A percentile compares a stretch with the other conserved stretches of the same genome.
Evolutionary conservation across 2,329 filamentous ascomycete species (phyloP).

Genomic region (Fusarium ramigenum): DNA sequence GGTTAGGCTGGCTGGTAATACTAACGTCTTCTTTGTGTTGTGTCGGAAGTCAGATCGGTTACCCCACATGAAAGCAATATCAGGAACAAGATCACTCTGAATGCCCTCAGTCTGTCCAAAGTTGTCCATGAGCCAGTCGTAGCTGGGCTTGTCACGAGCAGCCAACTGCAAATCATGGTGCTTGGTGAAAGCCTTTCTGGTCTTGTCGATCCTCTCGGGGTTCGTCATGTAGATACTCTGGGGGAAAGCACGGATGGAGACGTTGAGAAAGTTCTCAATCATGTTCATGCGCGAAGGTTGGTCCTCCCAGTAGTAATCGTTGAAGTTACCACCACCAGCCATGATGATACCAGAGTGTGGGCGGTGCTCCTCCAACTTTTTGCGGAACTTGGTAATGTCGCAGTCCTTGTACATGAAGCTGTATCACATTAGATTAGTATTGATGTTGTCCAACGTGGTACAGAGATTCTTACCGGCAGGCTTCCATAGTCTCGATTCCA

Average conservation of each 20-base stretch:
- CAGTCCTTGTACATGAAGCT: constrained; percentile 41
- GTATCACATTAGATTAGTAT: constrained; percentile 22
- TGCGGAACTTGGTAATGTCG: constrained; percentile 36
- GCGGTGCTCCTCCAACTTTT: constrained; percentile 37
- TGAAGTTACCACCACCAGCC: constrained; percentile 43
- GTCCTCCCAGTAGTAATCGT: constrained; percentile 44
- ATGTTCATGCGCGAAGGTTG: constrained; percentile 45
- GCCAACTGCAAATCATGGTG: constrained; percentile 41
- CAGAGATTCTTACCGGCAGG: constrained; percentile 36
- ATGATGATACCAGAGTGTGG: constrained; percentile 44
- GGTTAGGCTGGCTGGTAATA: background rate
- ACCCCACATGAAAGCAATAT: constrained; percentile 44
- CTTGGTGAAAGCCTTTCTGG: constrained; percentile 28
- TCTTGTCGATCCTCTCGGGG: constrained; percentile 34
- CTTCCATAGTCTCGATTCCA: constrained; percentile 43
- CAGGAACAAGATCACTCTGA: constrained; percentile 38
- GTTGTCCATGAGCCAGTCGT: constrained; percentile 39
- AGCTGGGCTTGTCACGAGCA: constrained; percentile 41
- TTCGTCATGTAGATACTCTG: constrained; percentile 41
- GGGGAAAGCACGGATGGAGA: constrained; percentile 40
- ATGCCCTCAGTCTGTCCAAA: constrained; percentile 35
- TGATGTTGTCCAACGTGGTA: constrained; percentile 4
- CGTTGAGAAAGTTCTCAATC: constrained; percentile 37
- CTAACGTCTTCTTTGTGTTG: constrained; percentile 43
- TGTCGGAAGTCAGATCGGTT: constrained; percentile 39